Base-by-base conservation (phyloP, 495 filamentous ascomycete genomes). In the Amphirosellinia nigrospora region DNA sequence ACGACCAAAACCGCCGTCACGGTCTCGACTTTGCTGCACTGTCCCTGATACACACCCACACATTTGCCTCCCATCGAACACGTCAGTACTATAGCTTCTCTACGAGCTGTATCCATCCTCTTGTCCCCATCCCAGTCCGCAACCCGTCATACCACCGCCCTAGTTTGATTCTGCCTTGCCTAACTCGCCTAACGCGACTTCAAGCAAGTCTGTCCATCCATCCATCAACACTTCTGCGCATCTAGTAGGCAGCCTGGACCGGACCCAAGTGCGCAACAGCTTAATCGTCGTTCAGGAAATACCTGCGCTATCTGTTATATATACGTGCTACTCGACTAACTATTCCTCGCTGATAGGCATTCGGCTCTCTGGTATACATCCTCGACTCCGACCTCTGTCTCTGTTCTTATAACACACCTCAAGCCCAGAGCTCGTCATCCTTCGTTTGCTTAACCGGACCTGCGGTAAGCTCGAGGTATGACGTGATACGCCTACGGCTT, bases 401-500 rank as follows among this genome's bases (percentile, higher is more conserved):
- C 58, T 41, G 10, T 39, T 6, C 34, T 6, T 15, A 41, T 13
- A 41, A 61, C 36, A 16, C 58, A 61, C 8, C 48, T 23, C 13
- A 64, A 34, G 59, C 72, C 69, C 72, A 52, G 39, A 68, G 68
- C 69, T 68, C 71, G 73, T 74, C 72, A 63, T 72, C 68, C 71
- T 71, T 74, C 72, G 62, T 70, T 39, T 64, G 72, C 59, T 72
- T 72, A 73, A 68, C 75, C 73, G 65, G 48, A n/a, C 61, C 9
- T 46, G 34, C 70, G 74, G 76, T 78, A 74, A 70, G 69, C 70
- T 75, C 64, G 73, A 72, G 74, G 69, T 73, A 77, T 79, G 78
- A 75, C 78, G 77, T 81, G 75, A 77, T 75, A 70, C 69, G 60
- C 66, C 69, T 69, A 60, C 74, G 75, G 73, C 79, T 79, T 77